Evolutionary conservation across 768 basidiomycete species (phyloP).

Genomic region (Candolleomyces aberdarensis): DNA sequence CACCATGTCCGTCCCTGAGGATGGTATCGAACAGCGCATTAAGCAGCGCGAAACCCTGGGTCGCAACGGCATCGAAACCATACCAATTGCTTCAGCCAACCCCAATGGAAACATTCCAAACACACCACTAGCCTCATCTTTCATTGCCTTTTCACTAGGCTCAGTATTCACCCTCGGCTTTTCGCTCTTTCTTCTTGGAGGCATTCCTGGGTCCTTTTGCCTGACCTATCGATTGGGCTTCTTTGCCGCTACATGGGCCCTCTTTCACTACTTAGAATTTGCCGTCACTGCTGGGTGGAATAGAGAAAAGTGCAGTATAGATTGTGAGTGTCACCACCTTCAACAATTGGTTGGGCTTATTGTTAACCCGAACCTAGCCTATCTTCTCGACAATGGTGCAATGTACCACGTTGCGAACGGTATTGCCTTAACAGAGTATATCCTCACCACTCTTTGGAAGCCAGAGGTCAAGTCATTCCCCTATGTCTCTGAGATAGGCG

Average conservation of each 20-base stretch:
- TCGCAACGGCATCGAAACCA: conserved; percentile 49
- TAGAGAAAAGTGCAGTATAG: conserved; percentile 84
- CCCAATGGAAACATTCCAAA: conserved; percentile 75
- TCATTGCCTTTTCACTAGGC: conserved; percentile 88
- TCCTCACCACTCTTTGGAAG: conserved; percentile 63
- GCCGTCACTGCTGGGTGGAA: conserved; percentile 97
- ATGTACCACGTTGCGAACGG: conserved; percentile 85
- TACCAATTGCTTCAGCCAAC: conserved; percentile 33
- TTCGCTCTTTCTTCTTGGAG: conserved; percentile 46
- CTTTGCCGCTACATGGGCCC: conserved; percentile 79
- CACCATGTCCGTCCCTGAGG: conserved; percentile 28
- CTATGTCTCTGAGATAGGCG: conserved; percentile 62
- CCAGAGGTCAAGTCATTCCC: conserved; percentile 59
- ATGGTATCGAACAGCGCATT: conserved; percentile 42
- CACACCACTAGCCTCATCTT: conserved; percentile 75
- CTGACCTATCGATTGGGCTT: conserved; percentile 75
- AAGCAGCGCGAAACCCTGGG: conserved; percentile 34
- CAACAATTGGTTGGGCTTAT: not conserved
- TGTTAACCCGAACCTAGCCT: conserved; percentile 52
- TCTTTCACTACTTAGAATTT: conserved; percentile 94
- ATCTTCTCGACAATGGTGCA: conserved; percentile 85
- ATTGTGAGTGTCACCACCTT: conserved; percentile 62
- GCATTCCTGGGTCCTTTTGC: conserved; percentile 51
- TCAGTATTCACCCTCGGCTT: conserved; percentile 57
- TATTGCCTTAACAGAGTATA: conserved; percentile 76